These are phyloP conservation scores for Fomitopsis pinicola DNA, from an alignment of 1,284 basidiomycete genomes.

Conservation along the genomic window DNA sequence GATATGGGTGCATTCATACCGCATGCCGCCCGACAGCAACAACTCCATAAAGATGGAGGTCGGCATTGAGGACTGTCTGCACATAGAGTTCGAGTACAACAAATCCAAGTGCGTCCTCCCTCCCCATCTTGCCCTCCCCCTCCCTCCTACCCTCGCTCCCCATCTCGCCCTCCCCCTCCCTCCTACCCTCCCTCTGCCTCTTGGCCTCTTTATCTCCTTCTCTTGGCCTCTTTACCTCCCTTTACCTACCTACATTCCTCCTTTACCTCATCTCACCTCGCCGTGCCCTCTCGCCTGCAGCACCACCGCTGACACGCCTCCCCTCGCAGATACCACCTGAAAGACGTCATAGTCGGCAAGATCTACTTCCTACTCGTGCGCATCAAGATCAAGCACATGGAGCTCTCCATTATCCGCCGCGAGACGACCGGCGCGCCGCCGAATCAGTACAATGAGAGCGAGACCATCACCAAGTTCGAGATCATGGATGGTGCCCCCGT, in stretches of 20 bases:
- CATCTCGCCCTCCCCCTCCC: not conserved
- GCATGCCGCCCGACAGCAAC: slow-evolving; percentile 97
- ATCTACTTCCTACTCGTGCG: slow-evolving; percentile 98
- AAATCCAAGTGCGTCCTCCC: slow-evolving; percentile 82
- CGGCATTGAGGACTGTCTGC: slow-evolving; percentile 96
- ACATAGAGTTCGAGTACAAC: slow-evolving; percentile 99
- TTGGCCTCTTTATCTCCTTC: too few species aligned
- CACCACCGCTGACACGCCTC: not conserved
- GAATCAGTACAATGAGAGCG: slow-evolving; percentile 98
- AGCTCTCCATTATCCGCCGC: slow-evolving; percentile 94
- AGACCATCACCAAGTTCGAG: slow-evolving; percentile 99
- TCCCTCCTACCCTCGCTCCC: not conserved
- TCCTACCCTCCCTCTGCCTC: not conserved
- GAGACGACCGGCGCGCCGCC: slow-evolving; percentile 96
- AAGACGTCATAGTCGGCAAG: slow-evolving; percentile 99
- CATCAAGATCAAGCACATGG: slow-evolving; percentile 99
- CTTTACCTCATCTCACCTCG: not conserved
- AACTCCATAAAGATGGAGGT: slow-evolving; percentile 99
- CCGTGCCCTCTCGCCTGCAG: not conserved
- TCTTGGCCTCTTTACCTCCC: too few species aligned
- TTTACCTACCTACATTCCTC: too few species aligned
- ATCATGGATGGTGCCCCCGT: slow-evolving; percentile 99
- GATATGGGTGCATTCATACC: slow-evolving; percentile 97
- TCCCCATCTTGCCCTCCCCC: not conserved
- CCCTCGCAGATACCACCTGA: slow-evolving; percentile 83